These are phyloP conservation scores for Yamadazyma sp. DNA, from an alignment of 1,139 yeast genomes.

Conservation along the genomic window DNA sequence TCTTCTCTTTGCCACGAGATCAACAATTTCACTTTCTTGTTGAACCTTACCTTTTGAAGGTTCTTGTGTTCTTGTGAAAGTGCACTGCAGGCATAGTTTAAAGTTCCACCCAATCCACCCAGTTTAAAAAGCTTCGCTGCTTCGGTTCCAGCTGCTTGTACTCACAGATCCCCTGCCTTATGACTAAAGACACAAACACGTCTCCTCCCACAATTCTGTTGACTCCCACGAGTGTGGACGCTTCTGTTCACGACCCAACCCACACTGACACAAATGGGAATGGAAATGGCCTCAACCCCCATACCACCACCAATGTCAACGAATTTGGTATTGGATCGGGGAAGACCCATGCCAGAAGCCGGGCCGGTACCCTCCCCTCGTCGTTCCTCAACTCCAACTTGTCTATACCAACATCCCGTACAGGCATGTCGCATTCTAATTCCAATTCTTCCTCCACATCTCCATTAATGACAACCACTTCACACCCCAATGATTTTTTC, in stretches of 20 bases:
- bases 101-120: too few species aligned
- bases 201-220: constrained; percentile 37
- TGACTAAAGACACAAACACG: constrained; percentile 12
- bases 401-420: constrained; percentile 2
- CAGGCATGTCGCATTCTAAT: constrained; percentile 8
- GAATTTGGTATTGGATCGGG: constrained; percentile 8
- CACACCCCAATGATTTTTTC: constrained; percentile 9
- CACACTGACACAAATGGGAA: too few species aligned
- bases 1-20: too few species aligned
- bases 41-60: too few species aligned
- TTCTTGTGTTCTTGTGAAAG: too few species aligned
- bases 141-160: too few species aligned
- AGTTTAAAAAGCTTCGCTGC: too few species aligned
- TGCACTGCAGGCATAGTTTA: too few species aligned
- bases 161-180: too few species aligned
- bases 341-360: constrained; percentile 53
- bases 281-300: background rate
- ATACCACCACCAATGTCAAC: background rate
- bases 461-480: constrained; percentile 14
- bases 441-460: constrained; percentile 12
- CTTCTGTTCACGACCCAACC: background rate
- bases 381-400: constrained; percentile 14
- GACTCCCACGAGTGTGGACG: constrained; percentile 23
- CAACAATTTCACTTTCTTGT: too few species aligned
- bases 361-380: constrained; percentile 52